Conservation (phyloP, 176 grass and related monocot genomes). For the Carex scoparia region DNA sequence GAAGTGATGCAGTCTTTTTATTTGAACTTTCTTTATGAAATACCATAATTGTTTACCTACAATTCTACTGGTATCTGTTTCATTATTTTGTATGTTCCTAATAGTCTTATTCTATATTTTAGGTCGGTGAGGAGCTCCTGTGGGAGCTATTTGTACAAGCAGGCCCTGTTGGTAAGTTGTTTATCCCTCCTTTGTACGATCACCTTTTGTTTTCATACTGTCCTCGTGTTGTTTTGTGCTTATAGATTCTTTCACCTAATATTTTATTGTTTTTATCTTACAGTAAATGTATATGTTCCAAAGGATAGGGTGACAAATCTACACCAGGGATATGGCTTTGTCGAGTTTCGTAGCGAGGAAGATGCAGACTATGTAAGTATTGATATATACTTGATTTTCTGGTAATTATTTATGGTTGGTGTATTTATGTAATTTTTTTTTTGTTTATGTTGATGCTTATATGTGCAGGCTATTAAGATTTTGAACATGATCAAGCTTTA, state of each 20-base stretch:
- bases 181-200: neutral
- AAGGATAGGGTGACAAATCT: conserved; percentile 99
- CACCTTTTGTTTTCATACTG: neutral
- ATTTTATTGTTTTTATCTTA: conserved; percentile 25
- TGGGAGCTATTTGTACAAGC: conserved; percentile 99
- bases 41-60: neutral
- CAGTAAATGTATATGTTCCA: conserved; percentile 99
- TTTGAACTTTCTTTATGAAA: neutral
- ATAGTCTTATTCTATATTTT: conserved; percentile 21
- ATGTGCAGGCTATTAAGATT: conserved; percentile 88
- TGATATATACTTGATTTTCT: conserved; percentile 19
- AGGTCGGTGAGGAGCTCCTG: conserved; percentile 74
- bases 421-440: neutral
- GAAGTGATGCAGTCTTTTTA: neutral
- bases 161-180: conserved; percentile 87
- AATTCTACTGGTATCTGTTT: neutral
- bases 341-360: conserved; percentile 96
- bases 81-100: neutral
- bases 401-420: neutral
- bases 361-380: conserved; percentile 92
- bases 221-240: neutral
- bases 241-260: neutral
- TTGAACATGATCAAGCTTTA: conserved; percentile 99
- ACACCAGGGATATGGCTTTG: conserved; percentile 98
- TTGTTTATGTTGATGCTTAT: conserved; percentile 14